Base-by-base conservation (phyloP, 1,284 basidiomycete genomes). In the Lentinula novae-zelandiae region DNA sequence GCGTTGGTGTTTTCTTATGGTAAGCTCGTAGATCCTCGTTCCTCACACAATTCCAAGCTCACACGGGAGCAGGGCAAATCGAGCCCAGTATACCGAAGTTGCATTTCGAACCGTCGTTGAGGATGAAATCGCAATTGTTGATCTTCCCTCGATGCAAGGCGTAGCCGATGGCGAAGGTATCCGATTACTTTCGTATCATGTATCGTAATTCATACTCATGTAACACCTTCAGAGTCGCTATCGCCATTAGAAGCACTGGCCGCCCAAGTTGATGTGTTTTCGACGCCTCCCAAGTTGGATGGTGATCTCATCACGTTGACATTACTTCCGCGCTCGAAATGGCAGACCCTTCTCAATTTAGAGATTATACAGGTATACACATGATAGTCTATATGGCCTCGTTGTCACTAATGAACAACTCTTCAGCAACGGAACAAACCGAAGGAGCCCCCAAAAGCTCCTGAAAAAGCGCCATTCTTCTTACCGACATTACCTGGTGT, bases 401-500 rank as follows among this genome's bases (percentile, higher is more conserved):
- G 34, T 57, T 40, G 44, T 10, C 48, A 48, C 38, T 49, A n/a
- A 57, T 60, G 39, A 53, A 64, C 62, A 27, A 42, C 52, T 6
- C 52, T 22, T 5, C 66, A 95, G 89, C 89, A 91, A 82, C 89
- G 96, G 53, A 98, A 99, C 73, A 97, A 96, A 80, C 96, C 97
- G 7, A 96, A 92, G 74, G 95, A 98, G 66, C 84, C 95, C 0
- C 95, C 95, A 3, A 98, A 98, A 75, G 92, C 90, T 42, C 94
- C 95, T 2, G 95, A 98, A 75, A 85, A 92, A 63, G 96, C 95
- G 1, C 97, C 97, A 0, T 99, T 99, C 82, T 99, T 99, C 82
- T 77, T 99, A 15, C 95, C 95, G 7, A 94, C 93, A 1, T 76
- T 98, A 2, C 83, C 93, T 13, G 94, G 93, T 13, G 83, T 94